Percentiles rank a stretch among this genome's conserved stretches.
phyloP scores from a whole-genome alignment of 2,329 filamentous ascomycete species.

The Xylaria sp. region DNA sequence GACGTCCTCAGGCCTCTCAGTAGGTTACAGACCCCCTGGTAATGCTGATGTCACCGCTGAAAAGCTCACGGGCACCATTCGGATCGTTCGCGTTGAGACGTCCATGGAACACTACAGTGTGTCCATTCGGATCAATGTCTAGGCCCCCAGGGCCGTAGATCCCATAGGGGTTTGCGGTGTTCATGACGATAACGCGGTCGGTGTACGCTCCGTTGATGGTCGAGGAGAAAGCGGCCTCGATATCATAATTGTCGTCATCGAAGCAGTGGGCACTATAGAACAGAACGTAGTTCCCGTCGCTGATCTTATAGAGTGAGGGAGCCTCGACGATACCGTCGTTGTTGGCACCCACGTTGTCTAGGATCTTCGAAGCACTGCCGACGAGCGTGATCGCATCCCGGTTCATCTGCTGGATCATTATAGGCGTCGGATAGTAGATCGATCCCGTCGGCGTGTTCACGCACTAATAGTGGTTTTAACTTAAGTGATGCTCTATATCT shows the following conservation, averaged over 20 bases:
- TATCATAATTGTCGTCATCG: conserved; percentile 47
- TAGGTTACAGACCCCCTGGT: conserved; percentile 11
- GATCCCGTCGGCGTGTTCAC: conserved; percentile 33
- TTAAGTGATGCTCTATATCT: background rate
- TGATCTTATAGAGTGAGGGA: conserved; percentile 45
- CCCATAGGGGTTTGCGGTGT: conserved; percentile 41
- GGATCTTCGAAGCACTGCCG: conserved; percentile 41
- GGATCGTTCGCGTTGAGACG: conserved; percentile 38
- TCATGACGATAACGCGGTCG: conserved; percentile 44
- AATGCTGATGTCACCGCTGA: conserved; percentile 42
- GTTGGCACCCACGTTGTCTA: conserved; percentile 43
- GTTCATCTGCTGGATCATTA: conserved; percentile 45
- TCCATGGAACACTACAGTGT: conserved; percentile 45
- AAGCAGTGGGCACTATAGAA: conserved; percentile 49
- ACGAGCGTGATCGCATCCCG: conserved; percentile 44
- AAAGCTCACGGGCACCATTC: conserved; percentile 39
- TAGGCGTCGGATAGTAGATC: conserved; percentile 40
- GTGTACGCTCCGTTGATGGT: conserved; percentile 46
- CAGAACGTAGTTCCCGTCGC: conserved; percentile 43
- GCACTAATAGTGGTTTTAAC: conserved; percentile 17
- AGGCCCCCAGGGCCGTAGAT: conserved; percentile 46
- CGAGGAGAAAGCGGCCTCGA: conserved; percentile 47
- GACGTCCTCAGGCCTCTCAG: background rate
- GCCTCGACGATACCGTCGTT: conserved; percentile 48
- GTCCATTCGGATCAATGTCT: conserved; percentile 46